Conservation (phyloP, 176 grass and related monocot species). For the Oryza glaberrima region DNA sequence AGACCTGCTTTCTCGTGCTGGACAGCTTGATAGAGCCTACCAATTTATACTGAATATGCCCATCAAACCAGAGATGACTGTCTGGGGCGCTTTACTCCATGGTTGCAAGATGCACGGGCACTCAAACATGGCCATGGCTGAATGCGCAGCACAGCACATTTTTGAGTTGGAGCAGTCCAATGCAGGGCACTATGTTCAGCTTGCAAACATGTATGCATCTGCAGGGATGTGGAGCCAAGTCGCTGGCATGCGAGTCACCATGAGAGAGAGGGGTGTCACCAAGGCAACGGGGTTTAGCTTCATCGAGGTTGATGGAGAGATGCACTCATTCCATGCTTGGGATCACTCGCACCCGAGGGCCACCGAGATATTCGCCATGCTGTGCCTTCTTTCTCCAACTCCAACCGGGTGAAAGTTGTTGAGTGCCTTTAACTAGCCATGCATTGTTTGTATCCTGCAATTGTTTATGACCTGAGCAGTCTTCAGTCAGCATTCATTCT, state of each 20-base stretch:
- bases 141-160: slow-evolving; percentile 51
- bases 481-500: slow-evolving; percentile 6
- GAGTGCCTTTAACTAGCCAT: slow-evolving; percentile 10
- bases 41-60: slow-evolving; percentile 63
- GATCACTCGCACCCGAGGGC: slow-evolving; percentile 44
- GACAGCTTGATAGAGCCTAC: slow-evolving; percentile 61
- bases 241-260: slow-evolving; percentile 49
- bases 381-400: slow-evolving; percentile 48
- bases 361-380: slow-evolving; percentile 29
- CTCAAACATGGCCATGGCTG: slow-evolving; percentile 57
- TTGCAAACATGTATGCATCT: slow-evolving; percentile 78
- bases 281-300: slow-evolving; percentile 64
- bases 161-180: slow-evolving; percentile 67
- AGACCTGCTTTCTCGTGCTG: slow-evolving; percentile 69
- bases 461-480: slow-evolving; percentile 20
- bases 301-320: slow-evolving; percentile 52
- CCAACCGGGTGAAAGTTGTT: not conserved
- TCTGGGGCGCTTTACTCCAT: slow-evolving; percentile 77
- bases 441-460: not conserved
- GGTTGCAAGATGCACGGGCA: slow-evolving; percentile 65
- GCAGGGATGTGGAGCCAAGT: slow-evolving; percentile 75
- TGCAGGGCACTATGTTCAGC: slow-evolving; percentile 76
- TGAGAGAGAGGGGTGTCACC: slow-evolving; percentile 67
- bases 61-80: slow-evolving; percentile 59
- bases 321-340: slow-evolving; percentile 46